Base-by-base conservation (phyloP, 768 basidiomycete genomes). In the Leccinum variicolor region DNA sequence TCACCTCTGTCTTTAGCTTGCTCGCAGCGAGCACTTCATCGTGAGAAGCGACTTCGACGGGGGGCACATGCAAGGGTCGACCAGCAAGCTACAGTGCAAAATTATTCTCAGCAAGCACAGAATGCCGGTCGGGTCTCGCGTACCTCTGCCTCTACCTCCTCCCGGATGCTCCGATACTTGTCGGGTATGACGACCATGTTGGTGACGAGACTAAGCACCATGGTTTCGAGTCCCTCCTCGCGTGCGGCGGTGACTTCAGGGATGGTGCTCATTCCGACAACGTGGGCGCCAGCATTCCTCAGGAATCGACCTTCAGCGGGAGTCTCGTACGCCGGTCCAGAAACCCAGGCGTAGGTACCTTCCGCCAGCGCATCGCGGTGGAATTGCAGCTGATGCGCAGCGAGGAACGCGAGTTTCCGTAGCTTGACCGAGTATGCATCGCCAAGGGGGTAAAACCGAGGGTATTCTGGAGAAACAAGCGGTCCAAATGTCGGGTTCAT, bases 211-310 rank as follows among this genome's bases (percentile, higher is more conserved):
- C 89, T 93, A 45, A 95, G 75, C 4, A 89, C 92, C 73, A 90
- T 77, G 52, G 89, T 84, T 54, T 89, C 81, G 55, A 95, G 63
- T 0, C 86, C 88, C 66, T 86, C 88, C 67, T 92, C 85, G 50
- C 84, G 74, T 9, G 89, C 93, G 0, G 84, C 89, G 23, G 94
- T 76, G 25, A 95, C 93, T 73, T 95, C 93, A 0, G 92, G 93
- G 15, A 94, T 83, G 0, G 94, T 95, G 63, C 90, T 92, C 93
- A 95, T 95, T 2, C 93, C 93, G 2, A 94, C 93, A n/a, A 94
- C 89, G 64, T 92, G 91, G 1, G 88, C 93, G 3, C 93, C 93
- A 0, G 83, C 84, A 8, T 74, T 73, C 15, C 88, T 76, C 41
- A 95, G 74, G 73, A 94, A 85, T 50, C 86, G 77, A 31, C 92